Evolutionary conservation across 108 stramenopile species (phyloP), one percentile per base, ranked within the genome.

Genomic region (Craspedostauros australis): DNA sequence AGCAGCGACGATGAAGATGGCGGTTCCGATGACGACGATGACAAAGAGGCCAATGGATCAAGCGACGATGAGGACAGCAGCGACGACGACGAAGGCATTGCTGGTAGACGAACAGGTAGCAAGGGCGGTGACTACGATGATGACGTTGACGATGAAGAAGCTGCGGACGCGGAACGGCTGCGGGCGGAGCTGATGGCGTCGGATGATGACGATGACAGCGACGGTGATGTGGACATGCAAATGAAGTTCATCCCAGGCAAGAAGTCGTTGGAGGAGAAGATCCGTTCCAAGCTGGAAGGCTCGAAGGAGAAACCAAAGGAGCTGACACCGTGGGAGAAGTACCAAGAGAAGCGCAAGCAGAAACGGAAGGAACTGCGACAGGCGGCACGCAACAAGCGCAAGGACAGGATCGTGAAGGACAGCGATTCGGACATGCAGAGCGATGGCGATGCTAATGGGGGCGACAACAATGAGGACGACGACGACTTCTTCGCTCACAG

Each of bases 321-420:
- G 46, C 70, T 89, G 15, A 85, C 92, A 36, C 92, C 88, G 7
- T 93, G 82, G 72, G 75, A 93, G 54, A 83, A 88, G 54, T 90
- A 90, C 45, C 80, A 86, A 37, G 76, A 83, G 44, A 89, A 89
- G 62, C 73, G 86, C 39, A 89, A 88, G 60, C 68, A 86, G 58
- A 93, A 93, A 54, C 51, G 81, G 39, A 77, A 60, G 51, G 86
- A 88, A 51, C 68, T 77, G 6, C 50, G 75, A 32, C 70, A 74
- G 70, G 75, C 71, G 31, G 54, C 62, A 3, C 71, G 70, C 7
- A 69, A 66, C 51, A 66, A 72, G 51, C 24, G 62, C 38, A 55
- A 46, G 31, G 38, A 60, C 43, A 43, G 9, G 25, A 27, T 29
- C 44, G 46, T 1, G 2, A 31, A 25, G 26, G 30, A 26, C 9